Evolutionary conservation across 768 basidiomycete species (phyloP).

Genomic region (Lactarius hengduanensis): DNA sequence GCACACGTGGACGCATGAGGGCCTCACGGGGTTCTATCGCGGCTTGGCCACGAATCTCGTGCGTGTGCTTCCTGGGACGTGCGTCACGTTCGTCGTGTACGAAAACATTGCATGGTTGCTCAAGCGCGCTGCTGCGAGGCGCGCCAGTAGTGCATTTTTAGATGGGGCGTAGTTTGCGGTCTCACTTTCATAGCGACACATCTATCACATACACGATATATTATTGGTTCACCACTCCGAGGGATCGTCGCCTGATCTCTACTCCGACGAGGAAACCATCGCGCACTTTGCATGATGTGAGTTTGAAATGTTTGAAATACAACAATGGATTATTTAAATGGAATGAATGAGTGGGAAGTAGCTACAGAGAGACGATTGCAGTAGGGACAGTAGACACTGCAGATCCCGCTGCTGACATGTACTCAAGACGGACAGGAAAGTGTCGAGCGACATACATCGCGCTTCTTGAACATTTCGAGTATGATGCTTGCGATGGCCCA

Average conservation of each 20-base stretch:
- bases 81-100: neutral
- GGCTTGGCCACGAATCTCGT: neutral
- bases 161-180: too few relatives aligned
- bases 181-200: too few relatives aligned
- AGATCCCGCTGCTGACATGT: too few relatives aligned
- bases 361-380: neutral
- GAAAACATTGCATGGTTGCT: neutral
- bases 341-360: too few relatives aligned
- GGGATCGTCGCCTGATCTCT: too few relatives aligned
- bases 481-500: neutral
- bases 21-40: neutral
- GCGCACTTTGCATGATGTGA: too few relatives aligned
- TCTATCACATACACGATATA: too few relatives aligned
- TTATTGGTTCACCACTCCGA: too few relatives aligned
- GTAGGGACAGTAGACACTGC: neutral
- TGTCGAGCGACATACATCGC: neutral
- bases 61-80: neutral
- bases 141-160: too few relatives aligned
- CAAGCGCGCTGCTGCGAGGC: neutral
- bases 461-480: neutral
- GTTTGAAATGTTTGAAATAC: conserved; percentile 34
- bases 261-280: too few relatives aligned
- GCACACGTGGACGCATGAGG: neutral
- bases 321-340: conserved; percentile 2
- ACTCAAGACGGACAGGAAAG: neutral